Conservation (phyloP, 2,329 filamentous ascomycete species). For the Calonectria pseudoreteaudii region DNA sequence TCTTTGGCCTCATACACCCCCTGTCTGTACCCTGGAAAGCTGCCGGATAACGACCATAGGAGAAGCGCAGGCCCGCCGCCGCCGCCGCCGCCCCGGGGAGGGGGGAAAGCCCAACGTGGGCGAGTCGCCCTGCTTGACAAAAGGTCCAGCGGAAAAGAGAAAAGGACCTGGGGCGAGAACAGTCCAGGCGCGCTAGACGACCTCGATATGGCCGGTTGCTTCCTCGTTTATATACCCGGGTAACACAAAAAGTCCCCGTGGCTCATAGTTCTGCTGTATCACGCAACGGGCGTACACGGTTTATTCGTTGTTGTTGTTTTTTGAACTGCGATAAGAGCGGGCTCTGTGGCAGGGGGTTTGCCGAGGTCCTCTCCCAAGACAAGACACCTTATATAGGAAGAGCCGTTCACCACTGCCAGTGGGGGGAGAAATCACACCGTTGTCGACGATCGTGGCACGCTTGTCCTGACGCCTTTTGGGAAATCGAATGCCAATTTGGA, state of each 20-base stretch:
- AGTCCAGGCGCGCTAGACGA: background rate
- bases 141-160: background rate
- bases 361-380: background rate
- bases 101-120: background rate
- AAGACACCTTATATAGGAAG: background rate
- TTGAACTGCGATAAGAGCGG: background rate
- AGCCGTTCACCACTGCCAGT: background rate
- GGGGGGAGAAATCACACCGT: background rate
- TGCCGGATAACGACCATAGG: background rate
- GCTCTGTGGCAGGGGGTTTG: background rate
- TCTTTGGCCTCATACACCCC: background rate
- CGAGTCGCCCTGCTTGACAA: background rate
- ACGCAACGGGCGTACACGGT: conserved; percentile 4
- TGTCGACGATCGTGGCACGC: background rate
- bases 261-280: background rate
- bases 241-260: background rate
- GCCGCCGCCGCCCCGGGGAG: too few relatives aligned
- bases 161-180: background rate
- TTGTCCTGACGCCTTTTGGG: background rate
- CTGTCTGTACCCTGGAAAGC: background rate
- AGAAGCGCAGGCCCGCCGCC: background rate
- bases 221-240: background rate
- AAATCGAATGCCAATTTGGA: background rate
- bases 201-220: background rate
- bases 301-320: background rate